Percentiles rank a stretch among this genome's conserved stretches.
Evolutionary conservation across 1,284 basidiomycete species (phyloP).

Genomic region (Naganishia liquefaciens): DNA sequence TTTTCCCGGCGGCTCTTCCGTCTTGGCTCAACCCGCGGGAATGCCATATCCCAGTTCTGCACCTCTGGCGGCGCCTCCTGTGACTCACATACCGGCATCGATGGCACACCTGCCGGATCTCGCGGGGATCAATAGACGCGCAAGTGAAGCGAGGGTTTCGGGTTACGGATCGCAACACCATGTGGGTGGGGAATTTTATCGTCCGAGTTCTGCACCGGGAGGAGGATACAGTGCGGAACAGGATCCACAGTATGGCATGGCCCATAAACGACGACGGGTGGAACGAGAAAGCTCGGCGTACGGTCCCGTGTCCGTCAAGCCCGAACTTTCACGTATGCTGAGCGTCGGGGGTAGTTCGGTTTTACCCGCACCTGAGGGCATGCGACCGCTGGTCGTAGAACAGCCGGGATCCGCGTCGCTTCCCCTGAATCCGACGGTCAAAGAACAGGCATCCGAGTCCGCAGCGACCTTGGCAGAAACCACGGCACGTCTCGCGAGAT

Average conservation of each 20-base stretch:
- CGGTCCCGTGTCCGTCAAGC: constrained; percentile 1
- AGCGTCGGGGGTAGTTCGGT: neutral
- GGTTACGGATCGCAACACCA: neutral
- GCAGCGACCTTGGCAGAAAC: constrained; percentile 28
- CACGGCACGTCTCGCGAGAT: constrained; percentile 27
- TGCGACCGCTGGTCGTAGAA: no score
- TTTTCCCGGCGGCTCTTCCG: no score
- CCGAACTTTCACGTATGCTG: constrained; percentile 3
- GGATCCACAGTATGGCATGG: neutral
- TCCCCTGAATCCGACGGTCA: neutral
- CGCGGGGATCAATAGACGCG: neutral
- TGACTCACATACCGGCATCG: neutral
- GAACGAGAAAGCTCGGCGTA: neutral
- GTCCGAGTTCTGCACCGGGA: neutral
- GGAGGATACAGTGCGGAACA: neutral
- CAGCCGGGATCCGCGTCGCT: no score
- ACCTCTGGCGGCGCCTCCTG: neutral
- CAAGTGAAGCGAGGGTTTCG: neutral
- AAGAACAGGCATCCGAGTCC: neutral
- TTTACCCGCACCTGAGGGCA: no score
- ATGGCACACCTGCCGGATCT: neutral
- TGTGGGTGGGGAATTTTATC: neutral
- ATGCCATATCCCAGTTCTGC: neutral
- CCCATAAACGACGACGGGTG: constrained; percentile 10
- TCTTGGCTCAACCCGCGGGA: neutral